phyloP scores from a whole-genome alignment of 2,329 filamentous ascomycete genomes.

The Elsinoe perseae region DNA sequence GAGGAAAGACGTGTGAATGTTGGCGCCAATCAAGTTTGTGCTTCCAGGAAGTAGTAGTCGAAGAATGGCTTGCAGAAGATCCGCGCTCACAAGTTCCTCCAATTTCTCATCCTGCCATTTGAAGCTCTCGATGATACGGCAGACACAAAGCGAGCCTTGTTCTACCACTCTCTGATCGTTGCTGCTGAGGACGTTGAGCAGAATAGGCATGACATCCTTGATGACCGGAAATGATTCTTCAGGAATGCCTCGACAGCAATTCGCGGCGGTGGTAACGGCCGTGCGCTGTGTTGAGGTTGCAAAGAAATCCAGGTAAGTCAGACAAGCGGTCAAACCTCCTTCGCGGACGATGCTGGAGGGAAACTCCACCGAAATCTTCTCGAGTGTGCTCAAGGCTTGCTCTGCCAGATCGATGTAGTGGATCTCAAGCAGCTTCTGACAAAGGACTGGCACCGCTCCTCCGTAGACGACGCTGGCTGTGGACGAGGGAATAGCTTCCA shows the following conservation, averaged over 20 bases:
- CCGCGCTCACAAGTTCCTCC: constrained; percentile 84
- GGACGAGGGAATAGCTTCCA: constrained; percentile 90
- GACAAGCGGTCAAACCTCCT: constrained; percentile 87
- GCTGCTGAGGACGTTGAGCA: constrained; percentile 82
- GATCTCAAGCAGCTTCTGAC: constrained; percentile 90
- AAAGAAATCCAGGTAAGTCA: constrained; percentile 96
- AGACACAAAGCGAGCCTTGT: constrained; percentile 91
- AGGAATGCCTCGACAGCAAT: constrained; percentile 94
- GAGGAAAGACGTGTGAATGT: constrained; percentile 93
- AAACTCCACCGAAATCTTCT: constrained; percentile 96
- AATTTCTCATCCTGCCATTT: constrained; percentile 79
- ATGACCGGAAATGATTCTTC: constrained; percentile 89
- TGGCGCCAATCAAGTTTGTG: constrained; percentile 87
- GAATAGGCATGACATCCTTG: constrained; percentile 89
- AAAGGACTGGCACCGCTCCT: constrained; percentile 89
- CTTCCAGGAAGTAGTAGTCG: constrained; percentile 85
- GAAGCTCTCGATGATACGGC: constrained; percentile 94
- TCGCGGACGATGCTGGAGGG: constrained; percentile 91
- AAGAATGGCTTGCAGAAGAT: constrained; percentile 75
- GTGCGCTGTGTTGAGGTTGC: constrained; percentile 94
- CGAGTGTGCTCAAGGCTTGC: constrained; percentile 89
- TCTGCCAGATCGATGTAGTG: constrained; percentile 96
- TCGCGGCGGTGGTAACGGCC: constrained; percentile 92
- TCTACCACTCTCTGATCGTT: constrained; percentile 96
- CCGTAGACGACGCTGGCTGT: constrained; percentile 95